Conservation (phyloP, 495 filamentous ascomycete genomes). For the Lineolata rhizophorae region DNA sequence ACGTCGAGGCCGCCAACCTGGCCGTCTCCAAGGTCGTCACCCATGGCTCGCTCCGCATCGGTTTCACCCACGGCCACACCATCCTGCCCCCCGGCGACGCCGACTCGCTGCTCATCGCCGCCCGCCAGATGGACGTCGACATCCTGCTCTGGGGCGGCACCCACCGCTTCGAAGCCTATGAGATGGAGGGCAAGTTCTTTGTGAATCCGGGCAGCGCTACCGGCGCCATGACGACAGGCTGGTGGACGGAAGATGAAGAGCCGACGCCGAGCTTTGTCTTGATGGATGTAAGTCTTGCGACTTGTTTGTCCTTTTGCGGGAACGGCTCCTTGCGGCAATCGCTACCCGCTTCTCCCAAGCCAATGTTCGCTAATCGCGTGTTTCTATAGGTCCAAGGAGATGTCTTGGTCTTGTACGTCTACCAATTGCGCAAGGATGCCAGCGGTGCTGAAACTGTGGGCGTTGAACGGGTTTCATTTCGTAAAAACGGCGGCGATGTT, state of each 20-base stretch:
- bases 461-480: constrained; percentile 94
- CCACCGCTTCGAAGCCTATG: constrained; percentile 91
- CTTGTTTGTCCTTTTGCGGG: neutral
- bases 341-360: too few relatives aligned
- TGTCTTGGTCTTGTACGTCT: constrained; percentile 90
- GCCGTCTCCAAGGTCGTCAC: constrained; percentile 84
- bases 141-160: constrained; percentile 96
- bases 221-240: constrained; percentile 57
- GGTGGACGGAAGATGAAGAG: constrained; percentile 52
- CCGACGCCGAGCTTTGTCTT: constrained; percentile 88
- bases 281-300: constrained; percentile 59
- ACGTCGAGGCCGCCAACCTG: constrained; percentile 77
- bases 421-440: constrained; percentile 77
- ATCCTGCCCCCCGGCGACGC: constrained; percentile 82
- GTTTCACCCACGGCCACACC: constrained; percentile 91
- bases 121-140: constrained; percentile 90
- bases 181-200: constrained; percentile 97
- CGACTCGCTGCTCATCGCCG: constrained; percentile 78
- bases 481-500: constrained; percentile 39
- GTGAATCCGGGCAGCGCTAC: constrained; percentile 94
- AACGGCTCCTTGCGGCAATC: neutral
- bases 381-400: constrained; percentile 86
- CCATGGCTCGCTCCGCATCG: constrained; percentile 81
- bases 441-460: constrained; percentile 80
- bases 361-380: neutral